Base-by-base conservation (phyloP, 805 yeast genomes). In the Lipomyces orientalis region DNA sequence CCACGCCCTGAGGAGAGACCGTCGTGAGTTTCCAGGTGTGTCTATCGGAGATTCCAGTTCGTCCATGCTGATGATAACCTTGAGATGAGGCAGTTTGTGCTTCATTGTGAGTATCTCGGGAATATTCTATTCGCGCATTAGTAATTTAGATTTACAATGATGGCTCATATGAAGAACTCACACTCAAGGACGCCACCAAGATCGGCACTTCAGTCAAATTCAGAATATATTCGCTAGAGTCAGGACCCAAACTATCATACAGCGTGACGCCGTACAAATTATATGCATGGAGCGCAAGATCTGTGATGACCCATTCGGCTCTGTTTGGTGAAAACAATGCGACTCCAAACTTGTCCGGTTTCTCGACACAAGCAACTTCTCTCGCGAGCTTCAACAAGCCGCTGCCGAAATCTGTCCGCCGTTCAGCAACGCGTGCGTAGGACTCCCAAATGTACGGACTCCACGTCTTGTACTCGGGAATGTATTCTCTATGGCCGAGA, bases 221-320 rank as follows among this genome's bases (percentile, higher is more conserved):
- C 76, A 90, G 78, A 73, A 90, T 90, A 75, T 87, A 88, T 67
- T 83, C 84, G 2, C 91, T 83, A 4, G 94, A 83, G 56, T 82
- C 84, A 0, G 88, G 82, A 1, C 89, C 89, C 65, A 86, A 75
- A 6, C 88, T 62, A 59, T 86, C 88, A 73, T 86, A 86, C 31
- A 86, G 76, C 4, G 87, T 83, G 19, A 87, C 85, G 66, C 82
- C 81, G 34, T 85, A 76, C 52, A 81, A 83, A 76, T 83, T 83
- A 79, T 85, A 88, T 6, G 86, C 82, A 57, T 82, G 83, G 73
- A 89, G 85, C 0, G 92, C 92, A 71, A 89, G 76, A 78, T 90
- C 95, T 34, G 90, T 77, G 31, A 89, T 75, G 37, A 83, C 82
- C 95, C 95, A 90, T 76, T 90, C 91, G 9, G 84, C 80, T 60